phyloP scores from a whole-genome alignment of 176 grass and related monocot species.

The Tuctoria greenei region DNA sequence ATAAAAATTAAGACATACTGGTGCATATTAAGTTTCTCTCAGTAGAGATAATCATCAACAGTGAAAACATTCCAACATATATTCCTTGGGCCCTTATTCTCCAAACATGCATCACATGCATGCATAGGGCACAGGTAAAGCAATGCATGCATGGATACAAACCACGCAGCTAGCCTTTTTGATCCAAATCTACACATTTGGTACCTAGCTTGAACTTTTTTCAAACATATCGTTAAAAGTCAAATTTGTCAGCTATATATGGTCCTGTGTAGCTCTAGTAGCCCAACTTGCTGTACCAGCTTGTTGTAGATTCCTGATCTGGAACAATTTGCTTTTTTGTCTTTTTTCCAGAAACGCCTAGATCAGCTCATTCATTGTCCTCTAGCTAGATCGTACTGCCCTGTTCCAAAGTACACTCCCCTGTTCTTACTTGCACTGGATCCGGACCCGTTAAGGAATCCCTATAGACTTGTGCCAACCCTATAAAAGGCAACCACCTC shows the following conservation, averaged over 20 bases:
- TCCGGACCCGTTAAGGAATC: slow-evolving; percentile 18
- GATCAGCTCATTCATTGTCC: background rate
- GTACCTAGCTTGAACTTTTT: background rate
- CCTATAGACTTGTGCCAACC: background rate
- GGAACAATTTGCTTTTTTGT: background rate
- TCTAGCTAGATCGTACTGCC: background rate
- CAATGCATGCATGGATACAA: background rate
- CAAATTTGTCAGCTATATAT: background rate
- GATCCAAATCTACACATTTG: background rate
- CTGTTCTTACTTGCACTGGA: background rate
- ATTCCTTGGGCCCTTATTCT: slow-evolving; percentile 26
- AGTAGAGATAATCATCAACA: background rate
- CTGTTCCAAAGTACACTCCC: background rate
- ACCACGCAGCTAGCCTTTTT: background rate
- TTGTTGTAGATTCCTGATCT: slow-evolving; percentile 32
- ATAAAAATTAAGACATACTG: background rate
- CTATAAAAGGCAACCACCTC: slow-evolving; percentile 41
- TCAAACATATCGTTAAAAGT: background rate
- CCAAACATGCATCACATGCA: background rate
- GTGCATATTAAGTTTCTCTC: background rate
- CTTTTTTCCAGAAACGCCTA: background rate
- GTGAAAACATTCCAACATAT: background rate
- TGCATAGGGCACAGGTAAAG: background rate
- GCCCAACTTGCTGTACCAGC: background rate
- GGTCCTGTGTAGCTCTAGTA: background rate